Base-by-base conservation (phyloP, 2,329 filamentous ascomycete genomes). In the Phialophora chinensis region DNA sequence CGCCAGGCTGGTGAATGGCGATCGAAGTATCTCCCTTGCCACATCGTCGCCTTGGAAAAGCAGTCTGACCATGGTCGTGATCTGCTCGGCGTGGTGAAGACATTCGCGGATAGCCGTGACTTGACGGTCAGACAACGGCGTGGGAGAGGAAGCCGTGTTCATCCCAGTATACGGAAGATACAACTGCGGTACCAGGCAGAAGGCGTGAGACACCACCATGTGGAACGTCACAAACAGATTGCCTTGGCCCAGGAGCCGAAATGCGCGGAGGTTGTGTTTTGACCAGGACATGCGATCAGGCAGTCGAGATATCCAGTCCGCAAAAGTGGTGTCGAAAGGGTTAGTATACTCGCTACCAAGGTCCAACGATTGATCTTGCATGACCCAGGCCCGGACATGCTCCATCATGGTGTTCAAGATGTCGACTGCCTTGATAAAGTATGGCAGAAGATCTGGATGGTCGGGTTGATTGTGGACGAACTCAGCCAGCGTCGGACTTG, bases 221-320 rank as follows among this genome's bases (percentile, higher is more conserved):
- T 54, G 52, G 23, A 54, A 27, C n/a, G 52, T 27, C 52, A 54
- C 52, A 54, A 54, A 54, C 23, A 54, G 52, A 54, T 54, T 54
- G 23, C 27, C 52, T 31, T 54, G 23, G 20, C 52, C 52, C 52
- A 54, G 52, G 23, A 54, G 52, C 23, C 52, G 27, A 14, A 54
- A 54, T 54, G 27, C 27, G 20, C 52, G 52, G 27, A 27, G 27
- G 52, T 54, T 54, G 52, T 54, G 23, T 31, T 27, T 54, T 17
- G 52, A 54, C 52, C 52, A 54, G 20, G 52, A 27, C 52, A 54
- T 54, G 23, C 52, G 20, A 12, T 27, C 20, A n/a, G 52, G 52
- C 25, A 54, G 25, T 27, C 33, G 20, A 31, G 23, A 27, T 27
- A 54, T 31, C 52, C 52, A 54, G 8, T 31, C 23, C 27, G 27